A percentile compares a stretch with the other conserved stretches of the same genome.
Evolutionary conservation across 495 filamentous ascomycete genomes (phyloP).

Genomic region (Halenospora varia): DNA sequence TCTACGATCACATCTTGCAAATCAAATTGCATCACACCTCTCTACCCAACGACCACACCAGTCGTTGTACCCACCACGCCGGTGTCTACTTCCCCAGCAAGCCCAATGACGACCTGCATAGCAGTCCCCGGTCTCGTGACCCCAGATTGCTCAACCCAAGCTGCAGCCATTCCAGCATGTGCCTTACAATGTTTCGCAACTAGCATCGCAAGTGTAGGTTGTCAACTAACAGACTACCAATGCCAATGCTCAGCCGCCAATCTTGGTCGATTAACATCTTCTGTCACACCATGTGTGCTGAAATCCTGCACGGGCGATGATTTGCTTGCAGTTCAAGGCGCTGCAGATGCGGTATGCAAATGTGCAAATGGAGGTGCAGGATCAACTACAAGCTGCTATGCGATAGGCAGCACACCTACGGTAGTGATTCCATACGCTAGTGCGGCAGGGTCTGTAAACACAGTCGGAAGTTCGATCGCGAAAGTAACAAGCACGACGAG

Average conservation of each 20-base stretch:
- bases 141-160: constrained; percentile 5
- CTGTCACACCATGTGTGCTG: constrained; percentile 6
- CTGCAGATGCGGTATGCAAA: constrained; percentile 2
- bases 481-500: not conserved
- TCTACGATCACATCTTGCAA: not conserved
- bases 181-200: constrained; percentile 8
- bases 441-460: not conserved
- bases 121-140: not conserved
- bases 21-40: not conserved
- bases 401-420: not conserved
- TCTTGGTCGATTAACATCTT: not conserved
- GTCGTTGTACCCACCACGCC: not conserved
- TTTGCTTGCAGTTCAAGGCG: not conserved
- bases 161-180: constrained; percentile 9
- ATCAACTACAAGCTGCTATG: constrained; percentile 7
- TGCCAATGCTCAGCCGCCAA: constrained; percentile 14
- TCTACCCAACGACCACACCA: not conserved
- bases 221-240: constrained; percentile 4
- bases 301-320: constrained; percentile 1
- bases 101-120: not conserved
- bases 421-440: not conserved
- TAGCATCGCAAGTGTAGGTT: not conserved
- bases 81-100: not conserved
- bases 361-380: not conserved
- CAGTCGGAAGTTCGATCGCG: not conserved